Evolutionary conservation across 176 grass and related monocot species (phyloP).

Genomic region (Urochloa ruziziensis): DNA sequence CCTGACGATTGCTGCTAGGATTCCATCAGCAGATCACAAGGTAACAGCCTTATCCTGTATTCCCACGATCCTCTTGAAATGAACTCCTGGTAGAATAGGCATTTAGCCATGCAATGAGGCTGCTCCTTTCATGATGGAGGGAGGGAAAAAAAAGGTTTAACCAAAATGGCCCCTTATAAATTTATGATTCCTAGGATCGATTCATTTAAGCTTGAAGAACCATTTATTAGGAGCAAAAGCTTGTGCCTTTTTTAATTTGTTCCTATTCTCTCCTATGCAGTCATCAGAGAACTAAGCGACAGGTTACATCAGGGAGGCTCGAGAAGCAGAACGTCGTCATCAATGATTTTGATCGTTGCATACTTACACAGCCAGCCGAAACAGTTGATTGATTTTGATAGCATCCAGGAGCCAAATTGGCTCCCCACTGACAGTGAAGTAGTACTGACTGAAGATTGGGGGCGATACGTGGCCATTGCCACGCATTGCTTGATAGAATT

Average conservation of each 20-base stretch:
- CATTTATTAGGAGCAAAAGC: neutral
- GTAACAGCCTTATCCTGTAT: slow-evolving; percentile 5
- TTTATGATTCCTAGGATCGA: neutral
- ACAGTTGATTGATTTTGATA: neutral
- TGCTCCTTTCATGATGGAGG: neutral
- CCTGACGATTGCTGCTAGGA: slow-evolving; percentile 22
- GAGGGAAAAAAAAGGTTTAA: too few species aligned
- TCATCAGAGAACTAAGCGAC: neutral
- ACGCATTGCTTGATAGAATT: neutral
- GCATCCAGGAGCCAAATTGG: neutral
- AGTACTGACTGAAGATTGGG: slow-evolving; percentile 21
- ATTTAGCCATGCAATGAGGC: neutral
- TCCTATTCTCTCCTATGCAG: neutral
- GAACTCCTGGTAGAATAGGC: neutral
- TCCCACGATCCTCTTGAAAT: neutral
- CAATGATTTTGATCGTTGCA: neutral
- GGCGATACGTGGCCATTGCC: neutral
- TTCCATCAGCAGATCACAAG: slow-evolving; percentile 6
- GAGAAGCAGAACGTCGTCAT: neutral
- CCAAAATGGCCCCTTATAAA: neutral
- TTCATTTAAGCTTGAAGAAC: neutral
- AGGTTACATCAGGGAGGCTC: neutral
- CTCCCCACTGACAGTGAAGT: slow-evolving; percentile 19
- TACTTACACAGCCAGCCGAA: neutral
- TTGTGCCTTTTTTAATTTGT: too few species aligned